These are phyloP conservation scores for Aspergillus sergii DNA, from an alignment of 2,329 filamentous ascomycete genomes.

Conservation along the genomic window DNA sequence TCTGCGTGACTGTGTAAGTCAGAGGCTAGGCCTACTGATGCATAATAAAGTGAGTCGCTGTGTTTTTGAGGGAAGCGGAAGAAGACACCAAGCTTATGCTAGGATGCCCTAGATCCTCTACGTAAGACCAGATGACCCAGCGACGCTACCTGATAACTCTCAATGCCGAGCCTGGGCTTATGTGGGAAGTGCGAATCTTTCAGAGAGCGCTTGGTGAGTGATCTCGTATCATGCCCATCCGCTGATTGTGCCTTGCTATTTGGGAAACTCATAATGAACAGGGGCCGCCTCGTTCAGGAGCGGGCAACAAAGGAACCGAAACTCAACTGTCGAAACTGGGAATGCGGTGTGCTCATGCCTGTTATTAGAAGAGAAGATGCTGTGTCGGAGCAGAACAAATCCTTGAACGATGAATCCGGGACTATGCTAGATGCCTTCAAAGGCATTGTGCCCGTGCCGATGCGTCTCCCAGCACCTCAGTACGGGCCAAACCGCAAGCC, in stretches of 20 bases:
- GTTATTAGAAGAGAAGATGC: conserved; percentile 39
- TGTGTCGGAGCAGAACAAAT: conserved; percentile 2
- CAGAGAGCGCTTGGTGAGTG: conserved; percentile 85
- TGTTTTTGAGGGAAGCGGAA: neutral
- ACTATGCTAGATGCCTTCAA: conserved; percentile 35
- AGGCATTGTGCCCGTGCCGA: conserved; percentile 48
- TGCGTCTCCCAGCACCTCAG: conserved; percentile 39
- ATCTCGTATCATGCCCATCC: neutral
- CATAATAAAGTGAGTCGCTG: conserved; percentile 75
- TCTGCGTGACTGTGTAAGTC: conserved; percentile 75
- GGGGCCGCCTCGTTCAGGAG: conserved; percentile 78
- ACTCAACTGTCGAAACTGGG: conserved; percentile 89
- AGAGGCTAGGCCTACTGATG: conserved; percentile 72
- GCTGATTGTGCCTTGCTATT: neutral
- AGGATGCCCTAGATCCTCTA: conserved; percentile 34
- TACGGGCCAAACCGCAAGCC: conserved; percentile 25
- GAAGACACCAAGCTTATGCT: conserved; percentile 4
- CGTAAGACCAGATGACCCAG: conserved; percentile 31
- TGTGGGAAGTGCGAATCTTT: conserved; percentile 87
- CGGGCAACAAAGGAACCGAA: conserved; percentile 68
- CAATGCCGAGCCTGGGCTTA: conserved; percentile 71
- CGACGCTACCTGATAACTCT: conserved; percentile 21
- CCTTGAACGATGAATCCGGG: conserved; percentile 4
- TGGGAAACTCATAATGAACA: conserved; percentile 34
- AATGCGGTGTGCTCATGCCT: conserved; percentile 83